phyloP scores from a whole-genome alignment of 805 yeast species.

The Kodamaea lidongshanica region DNA sequence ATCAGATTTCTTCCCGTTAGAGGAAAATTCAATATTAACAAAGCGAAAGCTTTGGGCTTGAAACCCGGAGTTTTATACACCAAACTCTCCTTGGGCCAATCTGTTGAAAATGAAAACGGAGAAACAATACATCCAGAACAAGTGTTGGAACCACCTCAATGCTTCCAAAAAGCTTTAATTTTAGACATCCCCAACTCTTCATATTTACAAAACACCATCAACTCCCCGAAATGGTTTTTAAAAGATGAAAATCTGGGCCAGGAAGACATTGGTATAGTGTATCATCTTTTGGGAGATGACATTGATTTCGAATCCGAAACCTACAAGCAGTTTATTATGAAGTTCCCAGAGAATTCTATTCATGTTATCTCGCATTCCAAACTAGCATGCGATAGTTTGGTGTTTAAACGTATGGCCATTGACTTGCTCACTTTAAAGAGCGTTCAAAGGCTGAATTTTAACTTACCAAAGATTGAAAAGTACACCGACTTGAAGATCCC shows the following conservation, averaged over 20 bases:
- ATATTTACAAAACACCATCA: slow-evolving; percentile 33
- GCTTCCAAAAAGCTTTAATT: slow-evolving; percentile 55
- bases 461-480: slow-evolving; percentile 30
- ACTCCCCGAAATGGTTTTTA: slow-evolving; percentile 26
- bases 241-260: slow-evolving; percentile 22
- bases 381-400: slow-evolving; percentile 55
- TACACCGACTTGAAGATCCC: too few relatives aligned
- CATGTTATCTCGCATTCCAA: slow-evolving; percentile 73
- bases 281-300: slow-evolving; percentile 69
- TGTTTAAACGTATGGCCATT: slow-evolving; percentile 50
- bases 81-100: slow-evolving; percentile 51
- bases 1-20: slow-evolving; percentile 59
- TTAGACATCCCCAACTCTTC: slow-evolving; percentile 62
- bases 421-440: slow-evolving; percentile 53
- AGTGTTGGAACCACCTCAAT: slow-evolving; percentile 59
- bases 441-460: slow-evolving; percentile 40
- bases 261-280: slow-evolving; percentile 49
- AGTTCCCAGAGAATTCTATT: slow-evolving; percentile 45
- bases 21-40: slow-evolving; percentile 66
- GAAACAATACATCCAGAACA: slow-evolving; percentile 55
- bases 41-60: slow-evolving; percentile 65
- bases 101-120: slow-evolving; percentile 57
- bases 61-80: slow-evolving; percentile 58
- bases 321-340: slow-evolving; percentile 46
- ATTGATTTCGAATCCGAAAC: slow-evolving; percentile 40